A percentile compares a stretch with the other conserved stretches of the same genome.
Evolutionary conservation across 2,329 filamentous ascomycete species (phyloP).

Genomic region (Aspergillus flavus): DNA sequence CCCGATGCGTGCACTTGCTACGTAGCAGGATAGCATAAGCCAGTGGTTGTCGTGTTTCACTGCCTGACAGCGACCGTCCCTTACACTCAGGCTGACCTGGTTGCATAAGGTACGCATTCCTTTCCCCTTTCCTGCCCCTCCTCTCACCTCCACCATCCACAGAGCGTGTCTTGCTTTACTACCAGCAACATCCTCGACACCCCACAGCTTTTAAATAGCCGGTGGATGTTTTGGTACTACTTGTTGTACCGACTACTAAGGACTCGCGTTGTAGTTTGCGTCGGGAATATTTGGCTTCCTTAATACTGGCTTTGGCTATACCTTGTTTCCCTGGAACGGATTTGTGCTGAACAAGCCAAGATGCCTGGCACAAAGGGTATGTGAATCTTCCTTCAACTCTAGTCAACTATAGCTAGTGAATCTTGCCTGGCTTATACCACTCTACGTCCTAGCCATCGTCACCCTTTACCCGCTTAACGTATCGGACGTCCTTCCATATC

Average conservation of each 20-base stretch:
- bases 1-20: constrained; percentile 10
- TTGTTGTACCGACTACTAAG: neutral
- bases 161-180: neutral
- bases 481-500: constrained; percentile 29
- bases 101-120: constrained; percentile 14
- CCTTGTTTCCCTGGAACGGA: neutral
- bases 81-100: constrained; percentile 25
- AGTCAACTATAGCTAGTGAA: neutral
- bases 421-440: constrained; percentile 11
- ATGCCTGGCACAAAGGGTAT: constrained; percentile 32
- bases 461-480: constrained; percentile 33
- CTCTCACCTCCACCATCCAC: constrained; percentile 10
- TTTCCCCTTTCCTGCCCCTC: constrained; percentile 16
- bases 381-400: constrained; percentile 1
- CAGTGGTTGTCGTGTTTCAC: constrained; percentile 12
- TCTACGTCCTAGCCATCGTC: constrained; percentile 33
- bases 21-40: constrained; percentile 1
- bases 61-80: constrained; percentile 20
- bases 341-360: neutral
- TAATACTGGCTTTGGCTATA: neutral
- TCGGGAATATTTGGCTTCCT: neutral
- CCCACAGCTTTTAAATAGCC: neutral
- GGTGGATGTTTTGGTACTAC: neutral
- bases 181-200: neutral
- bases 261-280: neutral